Conservation (phyloP, 148 eudicot species). For the Spergularia marina region DNA sequence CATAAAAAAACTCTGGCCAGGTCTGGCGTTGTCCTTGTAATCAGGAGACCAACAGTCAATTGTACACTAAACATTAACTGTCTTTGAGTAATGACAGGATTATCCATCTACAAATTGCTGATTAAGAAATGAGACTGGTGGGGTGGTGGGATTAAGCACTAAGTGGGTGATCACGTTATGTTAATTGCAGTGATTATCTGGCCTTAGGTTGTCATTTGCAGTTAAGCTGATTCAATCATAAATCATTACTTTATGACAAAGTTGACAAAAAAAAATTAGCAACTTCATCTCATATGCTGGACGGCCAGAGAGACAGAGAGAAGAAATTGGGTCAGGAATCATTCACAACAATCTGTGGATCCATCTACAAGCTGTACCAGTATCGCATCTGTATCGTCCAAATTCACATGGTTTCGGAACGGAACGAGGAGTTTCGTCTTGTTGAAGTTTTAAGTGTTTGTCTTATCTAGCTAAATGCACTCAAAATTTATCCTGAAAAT, state of each 20-base stretch:
- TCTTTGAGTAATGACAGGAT: background rate
- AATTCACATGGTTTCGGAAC: too few relatives aligned
- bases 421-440: too few relatives aligned
- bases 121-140: too few relatives aligned
- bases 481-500: too few relatives aligned
- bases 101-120: background rate
- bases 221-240: slow-evolving; percentile 7
- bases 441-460: too few relatives aligned
- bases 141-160: background rate
- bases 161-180: slow-evolving; percentile 16
- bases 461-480: too few relatives aligned
- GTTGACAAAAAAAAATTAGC: background rate
- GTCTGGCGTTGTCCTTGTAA: background rate
- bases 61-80: background rate
- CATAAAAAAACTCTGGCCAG: background rate
- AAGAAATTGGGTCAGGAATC: too few relatives aligned
- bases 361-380: too few relatives aligned
- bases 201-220: background rate
- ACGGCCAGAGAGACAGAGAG: background rate
- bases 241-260: background rate
- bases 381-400: too few relatives aligned
- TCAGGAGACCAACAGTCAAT: background rate
- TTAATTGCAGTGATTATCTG: slow-evolving; percentile 11
- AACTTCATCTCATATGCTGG: background rate
- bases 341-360: too few relatives aligned